Conservation (phyloP, 164 flowering plant species). For the Umbilicus rupestris region DNA sequence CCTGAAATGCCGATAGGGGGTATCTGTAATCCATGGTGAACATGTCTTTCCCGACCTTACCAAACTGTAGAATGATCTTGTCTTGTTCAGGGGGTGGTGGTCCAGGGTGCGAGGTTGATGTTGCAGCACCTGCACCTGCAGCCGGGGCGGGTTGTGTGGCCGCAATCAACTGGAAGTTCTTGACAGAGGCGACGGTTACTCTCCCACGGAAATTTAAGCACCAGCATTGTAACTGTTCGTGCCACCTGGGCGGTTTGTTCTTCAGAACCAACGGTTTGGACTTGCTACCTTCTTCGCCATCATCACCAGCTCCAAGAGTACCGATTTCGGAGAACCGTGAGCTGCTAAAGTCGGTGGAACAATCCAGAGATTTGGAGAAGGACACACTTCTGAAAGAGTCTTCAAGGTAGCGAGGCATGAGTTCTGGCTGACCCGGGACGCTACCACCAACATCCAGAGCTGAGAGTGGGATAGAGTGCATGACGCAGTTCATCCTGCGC, state of each 20-base stretch:
- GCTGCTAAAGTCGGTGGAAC: conserved; percentile 27
- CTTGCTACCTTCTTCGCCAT: conserved; percentile 17
- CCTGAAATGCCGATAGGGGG: conserved; percentile 38
- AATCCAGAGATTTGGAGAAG: conserved; percentile 27
- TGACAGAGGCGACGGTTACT: conserved; percentile 36
- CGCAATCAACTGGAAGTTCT: conserved; percentile 34
- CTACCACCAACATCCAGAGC: conserved; percentile 22
- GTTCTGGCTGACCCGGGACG: conserved; percentile 29
- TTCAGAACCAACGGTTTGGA: conserved; percentile 21
- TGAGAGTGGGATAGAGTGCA: conserved; percentile 38
- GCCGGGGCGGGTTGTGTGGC: conserved; percentile 13
- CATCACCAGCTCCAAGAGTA: background rate
- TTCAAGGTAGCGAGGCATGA: conserved; percentile 27
- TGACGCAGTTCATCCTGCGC: conserved; percentile 30
- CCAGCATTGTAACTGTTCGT: conserved; percentile 33
- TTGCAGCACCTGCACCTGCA: conserved; percentile 10
- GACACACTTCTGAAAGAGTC: conserved; percentile 30
- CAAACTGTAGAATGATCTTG: conserved; percentile 31
- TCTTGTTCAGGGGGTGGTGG: conserved; percentile 19
- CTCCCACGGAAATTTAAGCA: conserved; percentile 34
- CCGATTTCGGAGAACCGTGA: conserved; percentile 23
- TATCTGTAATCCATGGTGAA: conserved; percentile 17
- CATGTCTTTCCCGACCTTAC: conserved; percentile 29
- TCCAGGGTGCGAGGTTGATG: conserved; percentile 10
- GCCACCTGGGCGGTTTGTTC: conserved; percentile 39